Base-by-base conservation (phyloP, 495 filamentous ascomycete genomes). In the Chaetomium tenue region DNA sequence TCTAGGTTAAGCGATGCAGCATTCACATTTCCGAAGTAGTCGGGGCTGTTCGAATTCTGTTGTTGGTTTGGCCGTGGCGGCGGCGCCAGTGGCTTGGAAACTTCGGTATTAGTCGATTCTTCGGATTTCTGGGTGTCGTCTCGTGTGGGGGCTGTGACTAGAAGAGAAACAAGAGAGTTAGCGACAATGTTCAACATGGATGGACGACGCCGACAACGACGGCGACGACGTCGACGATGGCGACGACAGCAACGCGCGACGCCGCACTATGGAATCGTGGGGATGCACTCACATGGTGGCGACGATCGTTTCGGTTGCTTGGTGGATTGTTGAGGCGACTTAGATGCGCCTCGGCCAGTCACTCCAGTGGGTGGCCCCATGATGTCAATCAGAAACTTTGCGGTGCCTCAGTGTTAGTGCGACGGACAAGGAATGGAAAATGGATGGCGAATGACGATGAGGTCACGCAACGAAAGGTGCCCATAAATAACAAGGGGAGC, bases 41-140 rank as follows among this genome's bases (percentile, higher is more conserved):
- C 90, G 37, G 87, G 84, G n/a, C 83, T 85, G 71, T 88, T 84
- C 22, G 63, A 58, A 3, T 51, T 46, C 25, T 67, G 77, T 70
- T 66, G 82, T 72, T 84, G 82, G 42, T 79, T 77, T 65, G 91
- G 91, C 75, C 89, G 90, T 54, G 90, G 89, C 68, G 91, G 91
- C 67, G 90, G 91, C 63, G 88, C 89, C 74, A 94, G 84, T 37
- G 87, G 86, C 68, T 84, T 80, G 66, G 83, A 81, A 62, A 66
- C 37, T 66, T 77, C 74, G 67, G 72, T 71, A 75, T 74, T 77
- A 59, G 73, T 65, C 52, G 68, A 71, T 66, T 72, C 53, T 22
- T 61, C 54, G 40, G 72, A 63, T 60, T 77, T 81, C 59, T 67
- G 60, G 57, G 72, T 56, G 22, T 58, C 53, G 57, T 80, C 79